A percentile compares a stretch with the other conserved stretches of the same genome.
phyloP scores from a whole-genome alignment of 108 stramenopile genomes.

The Nitzschia sp. region DNA sequence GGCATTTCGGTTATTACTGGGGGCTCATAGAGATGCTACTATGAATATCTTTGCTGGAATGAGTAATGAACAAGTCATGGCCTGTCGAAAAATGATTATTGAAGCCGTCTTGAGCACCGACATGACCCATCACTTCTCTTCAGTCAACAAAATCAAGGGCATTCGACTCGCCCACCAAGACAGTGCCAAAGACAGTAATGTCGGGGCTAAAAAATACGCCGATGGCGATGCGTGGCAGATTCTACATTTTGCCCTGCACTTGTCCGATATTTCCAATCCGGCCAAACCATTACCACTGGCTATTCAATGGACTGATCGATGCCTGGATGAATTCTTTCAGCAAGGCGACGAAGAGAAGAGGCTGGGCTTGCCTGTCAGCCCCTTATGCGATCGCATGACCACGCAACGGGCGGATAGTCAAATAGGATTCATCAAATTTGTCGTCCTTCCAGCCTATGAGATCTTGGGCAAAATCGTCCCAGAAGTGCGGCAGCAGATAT shows the following conservation, averaged over 20 bases:
- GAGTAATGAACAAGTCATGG: slow-evolving; percentile 13
- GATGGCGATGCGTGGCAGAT: slow-evolving; percentile 31
- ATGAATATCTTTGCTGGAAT: slow-evolving; percentile 36
- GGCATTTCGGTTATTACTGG: slow-evolving; percentile 50
- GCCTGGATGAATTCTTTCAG: slow-evolving; percentile 68
- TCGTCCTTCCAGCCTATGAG: slow-evolving; percentile 67
- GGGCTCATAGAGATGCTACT: slow-evolving; percentile 6
- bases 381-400: slow-evolving; percentile 63
- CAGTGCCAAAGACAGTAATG: too few species aligned
- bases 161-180: slow-evolving; percentile 10
- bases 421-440: slow-evolving; percentile 81
- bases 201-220: slow-evolving; percentile 3
- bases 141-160: slow-evolving; percentile 33
- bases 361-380: slow-evolving; percentile 64
- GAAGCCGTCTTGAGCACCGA: slow-evolving; percentile 59
- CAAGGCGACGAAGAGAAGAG: slow-evolving; percentile 78
- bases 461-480: slow-evolving; percentile 56
- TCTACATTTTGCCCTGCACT: slow-evolving; percentile 57
- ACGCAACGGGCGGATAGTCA: slow-evolving; percentile 66
- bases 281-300: slow-evolving; percentile 49
- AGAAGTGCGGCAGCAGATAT: slow-evolving; percentile 26
- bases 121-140: slow-evolving; percentile 60
- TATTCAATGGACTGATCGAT: slow-evolving; percentile 65
- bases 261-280: slow-evolving; percentile 80
- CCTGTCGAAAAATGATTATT: slow-evolving; percentile 39